Base-by-base conservation (phyloP, 2,329 filamentous ascomycete species). In the Nannizzia gypsea region DNA sequence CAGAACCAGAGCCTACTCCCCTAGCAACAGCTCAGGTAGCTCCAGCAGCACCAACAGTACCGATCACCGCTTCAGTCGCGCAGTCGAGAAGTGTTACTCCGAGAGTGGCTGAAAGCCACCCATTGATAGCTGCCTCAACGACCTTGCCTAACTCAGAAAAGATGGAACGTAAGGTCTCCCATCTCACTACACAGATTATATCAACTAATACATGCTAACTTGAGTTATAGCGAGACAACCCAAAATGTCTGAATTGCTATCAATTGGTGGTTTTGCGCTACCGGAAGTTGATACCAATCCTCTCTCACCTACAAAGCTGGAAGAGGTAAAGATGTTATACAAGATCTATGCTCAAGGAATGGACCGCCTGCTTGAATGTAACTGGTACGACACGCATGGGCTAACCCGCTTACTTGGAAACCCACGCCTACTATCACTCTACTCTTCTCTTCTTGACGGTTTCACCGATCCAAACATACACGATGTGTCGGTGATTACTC, bases 331-430 rank as follows among this genome's bases (percentile, higher is more conserved):
- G 64, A 81, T 81, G 63, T 76, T 92, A 15, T 95, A 88, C 72
- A 81, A 83, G 66, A 85, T 90, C 64, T 95, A 93, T 71, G 87
- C 85, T 3, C 81, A 81, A 1, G 87, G 84, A 6, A 81, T 93
- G 54, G 85, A 89, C 71, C 81, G 81, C 56, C 86, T 93, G 63
- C 81, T 95, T 63, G 91, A 96, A 71, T 88, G 89, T 5, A 81
- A 80, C 28, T 97, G 91, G 91, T 96, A 89, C 74, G 82, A 77
- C 26, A 75, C 74, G 40, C 78, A 78, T 64, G 81, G 79, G 59
- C 75, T 80, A 59, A 71, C 70, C n/a, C 73, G 78, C 58, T 72
- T 87, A 1, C 73, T 83, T 61, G 73, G 72, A 38, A 80, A 87
- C 68, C 74, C 78, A 28, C 74, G 76, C 28, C 75, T 89, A n/a